These are phyloP conservation scores for Cercospora zeae-maydis DNA, from an alignment of 2,329 filamentous ascomycete genomes.

Conservation along the genomic window DNA sequence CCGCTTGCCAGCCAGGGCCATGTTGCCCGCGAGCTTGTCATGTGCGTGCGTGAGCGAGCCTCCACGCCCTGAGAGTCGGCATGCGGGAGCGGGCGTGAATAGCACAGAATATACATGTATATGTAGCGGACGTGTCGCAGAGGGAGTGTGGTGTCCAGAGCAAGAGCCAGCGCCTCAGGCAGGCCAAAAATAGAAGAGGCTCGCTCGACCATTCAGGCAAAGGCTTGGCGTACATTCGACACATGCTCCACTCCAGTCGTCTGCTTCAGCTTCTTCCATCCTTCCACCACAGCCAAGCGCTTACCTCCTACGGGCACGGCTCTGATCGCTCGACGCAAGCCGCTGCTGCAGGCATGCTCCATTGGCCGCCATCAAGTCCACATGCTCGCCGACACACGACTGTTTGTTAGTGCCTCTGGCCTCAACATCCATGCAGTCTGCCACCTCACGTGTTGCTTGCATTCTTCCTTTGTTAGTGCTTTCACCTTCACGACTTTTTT, in stretches of 20 bases:
- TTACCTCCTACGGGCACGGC: neutral
- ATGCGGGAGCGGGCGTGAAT: neutral
- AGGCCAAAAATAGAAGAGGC: neutral
- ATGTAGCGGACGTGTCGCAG: too few species aligned
- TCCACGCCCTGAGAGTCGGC: neutral
- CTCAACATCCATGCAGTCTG: neutral
- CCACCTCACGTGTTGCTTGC: neutral
- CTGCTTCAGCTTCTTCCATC: neutral
- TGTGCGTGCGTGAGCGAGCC: neutral
- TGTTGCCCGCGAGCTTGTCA: neutral
- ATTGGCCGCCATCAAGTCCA: conserved; percentile 6
- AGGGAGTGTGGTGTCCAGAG: neutral
- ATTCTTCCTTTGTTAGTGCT: conserved; percentile 8
- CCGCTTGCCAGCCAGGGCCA: neutral
- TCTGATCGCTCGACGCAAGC: conserved; percentile 2
- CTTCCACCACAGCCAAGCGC: conserved; percentile 9
- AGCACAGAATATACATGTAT: neutral
- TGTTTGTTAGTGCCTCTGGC: neutral
- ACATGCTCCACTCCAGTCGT: neutral
- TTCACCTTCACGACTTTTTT: conserved; percentile 13
- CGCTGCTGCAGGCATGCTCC: neutral
- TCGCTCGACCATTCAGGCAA: neutral
- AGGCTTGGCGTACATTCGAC: neutral
- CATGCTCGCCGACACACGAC: conserved; percentile 5
- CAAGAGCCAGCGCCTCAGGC: neutral